Evolutionary conservation across 2,329 filamentous ascomycete genomes (phyloP).

Genomic region (Dichotomopilus funicola): DNA sequence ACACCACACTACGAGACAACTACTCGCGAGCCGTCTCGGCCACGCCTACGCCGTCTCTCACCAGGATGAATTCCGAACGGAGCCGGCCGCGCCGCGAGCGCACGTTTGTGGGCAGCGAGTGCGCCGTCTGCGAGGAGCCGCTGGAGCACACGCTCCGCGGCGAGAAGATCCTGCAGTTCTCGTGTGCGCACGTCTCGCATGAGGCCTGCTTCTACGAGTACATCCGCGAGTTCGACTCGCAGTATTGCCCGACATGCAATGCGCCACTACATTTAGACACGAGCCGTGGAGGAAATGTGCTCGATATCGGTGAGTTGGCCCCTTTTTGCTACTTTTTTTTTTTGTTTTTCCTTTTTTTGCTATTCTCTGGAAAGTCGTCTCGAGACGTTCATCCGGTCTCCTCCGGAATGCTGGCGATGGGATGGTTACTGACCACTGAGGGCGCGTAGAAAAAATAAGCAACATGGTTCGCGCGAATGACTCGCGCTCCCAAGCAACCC

Average conservation of each 20-base stretch:
- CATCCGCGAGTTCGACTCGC: constrained; percentile 87
- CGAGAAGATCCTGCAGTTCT: constrained; percentile 91
- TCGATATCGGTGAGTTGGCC: constrained; percentile 68
- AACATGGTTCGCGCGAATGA: constrained; percentile 82
- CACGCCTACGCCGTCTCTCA: constrained; percentile 28
- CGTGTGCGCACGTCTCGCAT: constrained; percentile 93
- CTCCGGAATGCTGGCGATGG: too few relatives aligned
- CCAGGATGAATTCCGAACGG: constrained; percentile 68
- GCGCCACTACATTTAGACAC: constrained; percentile 87
- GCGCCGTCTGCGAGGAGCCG: constrained; percentile 93
- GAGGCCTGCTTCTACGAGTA: constrained; percentile 99
- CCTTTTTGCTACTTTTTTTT: neutral
- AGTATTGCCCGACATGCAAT: constrained; percentile 91
- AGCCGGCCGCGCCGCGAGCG: constrained; percentile 77
- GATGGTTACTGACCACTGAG: constrained; percentile 26
- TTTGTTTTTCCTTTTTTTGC: too few relatives aligned
- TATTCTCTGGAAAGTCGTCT: too few relatives aligned
- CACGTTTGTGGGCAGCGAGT: constrained; percentile 92
- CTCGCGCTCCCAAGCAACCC: constrained; percentile 44
- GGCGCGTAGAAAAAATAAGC: constrained; percentile 75
- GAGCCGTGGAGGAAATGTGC: constrained; percentile 83
- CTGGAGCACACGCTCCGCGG: constrained; percentile 91
- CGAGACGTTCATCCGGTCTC: too few relatives aligned
- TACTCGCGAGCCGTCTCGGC: constrained; percentile 41
- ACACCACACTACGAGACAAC: constrained; percentile 31